Percentiles rank a stretch among this genome's conserved stretches.
Conservation (phyloP, 139 green algal genomes). For the Chlamydomonas applanata region DNA sequence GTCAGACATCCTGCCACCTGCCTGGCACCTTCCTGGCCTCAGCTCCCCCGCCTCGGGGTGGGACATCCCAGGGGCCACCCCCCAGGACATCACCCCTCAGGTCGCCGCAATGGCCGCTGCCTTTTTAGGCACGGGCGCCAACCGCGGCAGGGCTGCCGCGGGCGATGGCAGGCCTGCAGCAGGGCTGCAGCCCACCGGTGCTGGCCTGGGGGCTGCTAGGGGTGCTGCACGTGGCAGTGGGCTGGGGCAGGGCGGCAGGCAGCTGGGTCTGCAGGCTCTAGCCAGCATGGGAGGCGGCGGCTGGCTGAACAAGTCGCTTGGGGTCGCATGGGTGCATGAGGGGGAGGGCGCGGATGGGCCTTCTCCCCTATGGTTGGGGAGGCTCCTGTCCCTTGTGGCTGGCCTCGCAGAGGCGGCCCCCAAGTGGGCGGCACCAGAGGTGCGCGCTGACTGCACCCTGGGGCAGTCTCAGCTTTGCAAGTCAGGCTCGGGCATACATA, state of each 20-base stretch:
- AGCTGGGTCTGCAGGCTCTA: too few relatives aligned
- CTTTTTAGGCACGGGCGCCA: too few relatives aligned
- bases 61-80: slow-evolving; percentile 3
- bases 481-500: too few relatives aligned
- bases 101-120: background rate
- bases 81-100: background rate
- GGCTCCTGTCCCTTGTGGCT: slow-evolving; percentile 29
- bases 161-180: too few relatives aligned
- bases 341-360: slow-evolving; percentile 16
- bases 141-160: too few relatives aligned
- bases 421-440: slow-evolving; percentile 20
- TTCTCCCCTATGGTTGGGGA: slow-evolving; percentile 26
- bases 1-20: slow-evolving; percentile 13
- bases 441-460: too few relatives aligned
- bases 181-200: too few relatives aligned
- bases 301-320: background rate
- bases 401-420: slow-evolving; percentile 19
- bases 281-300: too few relatives aligned
- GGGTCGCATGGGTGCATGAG: slow-evolving; percentile 29
- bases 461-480: too few relatives aligned
- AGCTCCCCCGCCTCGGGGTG: background rate
- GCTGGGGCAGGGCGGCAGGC: too few relatives aligned
- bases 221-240: too few relatives aligned
- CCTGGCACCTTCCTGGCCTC: slow-evolving; percentile 18
- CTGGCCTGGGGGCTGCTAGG: background rate